These are phyloP conservation scores for Paecilomyces fulvus DNA, from an alignment of 2,329 filamentous ascomycete genomes.

Conservation along the genomic window DNA sequence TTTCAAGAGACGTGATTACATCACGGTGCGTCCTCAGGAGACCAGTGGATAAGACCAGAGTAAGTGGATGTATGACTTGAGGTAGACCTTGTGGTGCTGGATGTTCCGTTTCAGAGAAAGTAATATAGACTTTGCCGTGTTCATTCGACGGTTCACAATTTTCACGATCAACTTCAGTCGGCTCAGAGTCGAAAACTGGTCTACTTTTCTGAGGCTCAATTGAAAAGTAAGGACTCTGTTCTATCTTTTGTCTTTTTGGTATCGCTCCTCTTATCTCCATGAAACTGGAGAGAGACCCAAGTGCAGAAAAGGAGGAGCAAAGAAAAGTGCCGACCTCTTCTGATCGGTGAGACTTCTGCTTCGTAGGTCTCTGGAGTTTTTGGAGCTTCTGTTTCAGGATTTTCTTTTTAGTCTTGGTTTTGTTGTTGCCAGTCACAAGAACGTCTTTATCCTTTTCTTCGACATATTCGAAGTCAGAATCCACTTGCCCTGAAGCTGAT, in stretches of 20 bases:
- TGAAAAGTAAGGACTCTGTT: conserved; percentile 18
- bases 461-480: too few species aligned
- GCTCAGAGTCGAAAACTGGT: background rate
- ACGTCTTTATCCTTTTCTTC: too few species aligned
- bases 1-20: conserved; percentile 13
- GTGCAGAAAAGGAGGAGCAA: conserved; percentile 22
- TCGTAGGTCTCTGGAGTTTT: background rate
- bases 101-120: background rate
- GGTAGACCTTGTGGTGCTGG: background rate
- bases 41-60: conserved; percentile 5
- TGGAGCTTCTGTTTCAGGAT: background rate
- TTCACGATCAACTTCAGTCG: background rate
- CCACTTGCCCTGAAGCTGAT: too few species aligned
- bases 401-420: background rate
- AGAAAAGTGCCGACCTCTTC: background rate
- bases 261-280: conserved; percentile 39
- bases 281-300: conserved; percentile 40
- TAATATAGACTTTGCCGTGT: background rate
- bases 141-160: background rate
- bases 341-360: background rate
- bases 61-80: background rate
- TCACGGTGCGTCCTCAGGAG: conserved; percentile 19
- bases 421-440: too few species aligned
- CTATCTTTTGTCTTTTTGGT: conserved; percentile 14
- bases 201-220: background rate